Conservation (phyloP, 2,329 filamentous ascomycete species). For the Juglanconis oblonga region DNA sequence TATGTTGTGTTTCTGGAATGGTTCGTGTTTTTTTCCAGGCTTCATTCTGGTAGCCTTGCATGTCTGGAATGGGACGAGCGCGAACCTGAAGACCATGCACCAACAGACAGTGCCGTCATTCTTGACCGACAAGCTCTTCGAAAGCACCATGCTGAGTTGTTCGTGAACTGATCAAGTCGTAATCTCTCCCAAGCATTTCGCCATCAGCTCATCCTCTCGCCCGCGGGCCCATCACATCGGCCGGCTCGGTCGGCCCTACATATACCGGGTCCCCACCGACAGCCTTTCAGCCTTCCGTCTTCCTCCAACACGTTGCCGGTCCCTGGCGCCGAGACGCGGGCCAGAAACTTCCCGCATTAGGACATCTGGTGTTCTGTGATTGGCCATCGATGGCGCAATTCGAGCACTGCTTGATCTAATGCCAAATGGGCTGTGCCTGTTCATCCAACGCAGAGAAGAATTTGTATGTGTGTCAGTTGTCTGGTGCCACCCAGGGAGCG, state of each 20-base stretch:
- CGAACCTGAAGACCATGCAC: too few species aligned
- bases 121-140: too few species aligned
- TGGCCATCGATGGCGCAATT: conserved; percentile 19
- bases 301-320: conserved; percentile 11
- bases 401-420: conserved; percentile 14
- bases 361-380: conserved; percentile 6
- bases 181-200: background rate
- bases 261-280: conserved; percentile 11
- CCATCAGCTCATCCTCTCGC: background rate
- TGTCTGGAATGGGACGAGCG: too few species aligned
- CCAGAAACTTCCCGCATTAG: conserved; percentile 12
- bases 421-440: conserved; percentile 9
- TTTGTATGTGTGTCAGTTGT: conserved; percentile 6
- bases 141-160: background rate
- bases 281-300: conserved; percentile 4
- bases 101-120: too few species aligned
- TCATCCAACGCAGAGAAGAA: conserved; percentile 7
- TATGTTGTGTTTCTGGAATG: too few species aligned
- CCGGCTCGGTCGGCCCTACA: conserved; percentile 15
- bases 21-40: too few species aligned
- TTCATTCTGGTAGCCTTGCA: too few species aligned
- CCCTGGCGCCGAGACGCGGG: conserved; percentile 11
- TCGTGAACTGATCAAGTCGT: background rate
- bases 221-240: background rate
- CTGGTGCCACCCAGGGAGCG: conserved; percentile 6